Evolutionary conservation across 1,284 basidiomycete genomes (phyloP).

Genomic region (Chalciporus sp.): DNA sequence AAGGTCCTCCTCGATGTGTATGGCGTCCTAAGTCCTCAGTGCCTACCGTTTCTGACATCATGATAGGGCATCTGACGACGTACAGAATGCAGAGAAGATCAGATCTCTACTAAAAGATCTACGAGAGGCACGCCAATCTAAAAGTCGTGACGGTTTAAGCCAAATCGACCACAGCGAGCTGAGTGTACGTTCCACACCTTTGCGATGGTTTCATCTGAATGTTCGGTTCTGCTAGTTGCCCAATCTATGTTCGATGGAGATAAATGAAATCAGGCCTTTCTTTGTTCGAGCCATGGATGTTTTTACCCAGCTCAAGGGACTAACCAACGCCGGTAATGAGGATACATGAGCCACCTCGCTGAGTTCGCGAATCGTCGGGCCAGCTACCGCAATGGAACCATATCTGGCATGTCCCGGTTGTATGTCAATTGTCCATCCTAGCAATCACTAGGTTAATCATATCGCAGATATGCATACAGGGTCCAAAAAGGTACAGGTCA

Average conservation of each 20-base stretch:
- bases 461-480: not conserved
- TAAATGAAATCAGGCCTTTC: constrained; percentile 91
- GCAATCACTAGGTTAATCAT: not conserved
- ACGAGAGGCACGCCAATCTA: constrained; percentile 92
- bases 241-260: constrained; percentile 87
- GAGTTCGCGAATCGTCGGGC: not conserved
- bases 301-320: constrained; percentile 44
- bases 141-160: constrained; percentile 82
- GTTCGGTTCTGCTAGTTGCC: constrained; percentile 58
- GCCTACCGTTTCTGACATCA: not conserved
- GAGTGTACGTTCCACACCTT: constrained; percentile 53
- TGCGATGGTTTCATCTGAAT: constrained; percentile 3
- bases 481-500: no score
- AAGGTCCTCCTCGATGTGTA: constrained; percentile 91
- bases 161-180: constrained; percentile 77
- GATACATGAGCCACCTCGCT: constrained; percentile 7
- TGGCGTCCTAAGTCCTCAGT: constrained; percentile 4
- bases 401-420: not conserved
- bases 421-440: constrained; percentile 4
- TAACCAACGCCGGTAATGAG: constrained; percentile 23
- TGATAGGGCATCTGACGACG: constrained; percentile 85
- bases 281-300: constrained; percentile 83
- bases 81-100: constrained; percentile 80
- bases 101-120: constrained; percentile 90
- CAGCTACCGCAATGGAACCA: not conserved